Conservation (phyloP, 2,329 filamentous ascomycete genomes). For the Monilinia fructicola region DNA sequence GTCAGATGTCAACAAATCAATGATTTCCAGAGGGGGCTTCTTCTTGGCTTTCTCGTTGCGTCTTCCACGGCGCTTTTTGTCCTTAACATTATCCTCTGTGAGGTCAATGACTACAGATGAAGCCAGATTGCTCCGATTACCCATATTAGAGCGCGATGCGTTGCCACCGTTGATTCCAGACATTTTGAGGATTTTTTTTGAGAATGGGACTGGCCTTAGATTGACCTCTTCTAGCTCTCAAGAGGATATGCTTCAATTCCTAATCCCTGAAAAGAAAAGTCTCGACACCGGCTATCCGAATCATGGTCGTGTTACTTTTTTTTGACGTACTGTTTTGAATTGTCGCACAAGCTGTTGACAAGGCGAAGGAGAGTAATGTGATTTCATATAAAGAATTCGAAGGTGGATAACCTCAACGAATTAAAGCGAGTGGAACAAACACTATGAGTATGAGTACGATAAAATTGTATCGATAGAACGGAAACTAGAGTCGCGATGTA, state of each 20-base stretch:
- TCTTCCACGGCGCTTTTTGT: background rate
- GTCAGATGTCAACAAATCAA: constrained; percentile 9
- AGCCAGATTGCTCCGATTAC: background rate
- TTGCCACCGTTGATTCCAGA: background rate
- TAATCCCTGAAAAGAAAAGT: background rate
- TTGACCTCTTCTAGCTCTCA: background rate
- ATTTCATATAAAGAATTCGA: background rate
- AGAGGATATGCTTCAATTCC: background rate
- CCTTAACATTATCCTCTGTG: background rate
- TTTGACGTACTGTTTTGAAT: background rate
- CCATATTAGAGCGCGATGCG: background rate
- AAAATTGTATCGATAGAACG: background rate
- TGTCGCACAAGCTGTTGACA: background rate
- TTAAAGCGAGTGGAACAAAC: background rate
- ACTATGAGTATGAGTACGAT: background rate
- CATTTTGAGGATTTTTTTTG: background rate
- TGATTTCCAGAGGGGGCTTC: background rate
- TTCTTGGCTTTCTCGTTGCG: background rate
- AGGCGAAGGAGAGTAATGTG: constrained; percentile 1
- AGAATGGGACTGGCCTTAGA: background rate
- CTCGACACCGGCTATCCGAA: background rate
- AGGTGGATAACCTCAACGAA: background rate
- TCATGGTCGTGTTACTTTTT: background rate
- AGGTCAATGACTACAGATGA: background rate
- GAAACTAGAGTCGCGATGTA: background rate